Percentiles rank a stretch among this genome's conserved stretches.
phyloP scores from a whole-genome alignment of 257 asterid species.

The Hygrophila difformis region DNA sequence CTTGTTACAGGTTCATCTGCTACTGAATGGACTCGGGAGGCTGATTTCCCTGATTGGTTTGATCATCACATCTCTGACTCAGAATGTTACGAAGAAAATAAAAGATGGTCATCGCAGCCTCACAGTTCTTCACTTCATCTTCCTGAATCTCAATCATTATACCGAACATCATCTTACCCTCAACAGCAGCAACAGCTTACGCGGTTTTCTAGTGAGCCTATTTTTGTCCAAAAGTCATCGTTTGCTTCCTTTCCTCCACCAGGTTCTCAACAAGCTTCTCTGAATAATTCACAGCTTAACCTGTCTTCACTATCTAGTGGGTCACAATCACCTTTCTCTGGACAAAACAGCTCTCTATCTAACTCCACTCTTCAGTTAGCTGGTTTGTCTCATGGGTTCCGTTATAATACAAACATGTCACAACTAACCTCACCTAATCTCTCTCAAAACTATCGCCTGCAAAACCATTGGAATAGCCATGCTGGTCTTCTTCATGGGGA shows the following conservation, averaged over 20 bases:
- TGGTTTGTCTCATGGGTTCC: constrained; percentile 45
- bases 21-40: constrained; percentile 78
- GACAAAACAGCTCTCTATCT: constrained; percentile 41
- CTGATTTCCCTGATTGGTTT: constrained; percentile 68
- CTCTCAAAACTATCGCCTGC: constrained; percentile 40
- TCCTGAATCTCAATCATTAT: constrained; percentile 48
- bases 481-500: constrained; percentile 51
- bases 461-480: constrained; percentile 54
- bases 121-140: constrained; percentile 40
- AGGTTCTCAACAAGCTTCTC: constrained; percentile 58
- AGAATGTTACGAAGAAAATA: constrained; percentile 57
- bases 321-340: constrained; percentile 53
- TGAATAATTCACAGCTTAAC: constrained; percentile 30
- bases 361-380: constrained; percentile 37
- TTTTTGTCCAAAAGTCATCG: constrained; percentile 57
- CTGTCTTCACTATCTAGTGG: constrained; percentile 58
- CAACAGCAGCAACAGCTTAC: constrained; percentile 42
- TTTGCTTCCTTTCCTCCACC: constrained; percentile 87
- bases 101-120: constrained; percentile 87
- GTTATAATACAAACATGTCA: constrained; percentile 35
- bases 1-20: constrained; percentile 79
- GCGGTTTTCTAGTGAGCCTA: constrained; percentile 70
- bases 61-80: constrained; percentile 66
- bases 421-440: constrained; percentile 36
- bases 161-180: constrained; percentile 88